Evolutionary conservation across 2,329 filamentous ascomycete species (phyloP).

Genomic region (Ascomycota sp.): DNA sequence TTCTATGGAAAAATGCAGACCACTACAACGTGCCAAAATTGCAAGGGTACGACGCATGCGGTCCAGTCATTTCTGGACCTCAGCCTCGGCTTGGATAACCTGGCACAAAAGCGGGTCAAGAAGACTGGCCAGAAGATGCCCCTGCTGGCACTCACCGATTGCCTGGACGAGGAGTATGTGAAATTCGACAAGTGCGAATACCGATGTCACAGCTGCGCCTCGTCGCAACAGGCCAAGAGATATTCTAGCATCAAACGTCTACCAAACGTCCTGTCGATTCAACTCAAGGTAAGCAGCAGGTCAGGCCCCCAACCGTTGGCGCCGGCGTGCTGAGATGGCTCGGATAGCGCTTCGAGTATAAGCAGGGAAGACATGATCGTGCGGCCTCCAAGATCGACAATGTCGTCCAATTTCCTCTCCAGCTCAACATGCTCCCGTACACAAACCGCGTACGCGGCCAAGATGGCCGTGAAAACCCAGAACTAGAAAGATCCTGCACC

Average conservation of each 20-base stretch:
- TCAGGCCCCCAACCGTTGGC: no score
- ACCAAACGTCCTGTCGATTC: slow-evolving; percentile 75
- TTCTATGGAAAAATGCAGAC: slow-evolving; percentile 85
- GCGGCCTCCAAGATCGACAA: slow-evolving; percentile 73
- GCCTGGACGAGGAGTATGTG: slow-evolving; percentile 69
- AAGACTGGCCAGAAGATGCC: slow-evolving; percentile 25
- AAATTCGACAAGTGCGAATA: slow-evolving; percentile 76
- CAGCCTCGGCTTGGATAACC: slow-evolving; percentile 60
- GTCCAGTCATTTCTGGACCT: slow-evolving; percentile 82
- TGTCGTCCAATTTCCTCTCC: slow-evolving; percentile 62
- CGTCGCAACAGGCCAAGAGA: slow-evolving; percentile 57
- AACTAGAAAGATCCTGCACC: slow-evolving; percentile 41
- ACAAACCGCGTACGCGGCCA: slow-evolving; percentile 40
- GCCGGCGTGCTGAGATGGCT: neutral
- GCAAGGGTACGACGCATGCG: slow-evolving; percentile 58
- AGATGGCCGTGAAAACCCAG: slow-evolving; percentile 29
- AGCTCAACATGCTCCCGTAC: slow-evolving; percentile 78
- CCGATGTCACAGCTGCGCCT: slow-evolving; percentile 59
- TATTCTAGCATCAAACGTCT: slow-evolving; percentile 66
- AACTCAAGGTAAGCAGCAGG: slow-evolving; percentile 47
- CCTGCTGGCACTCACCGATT: slow-evolving; percentile 37
- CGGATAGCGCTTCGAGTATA: slow-evolving; percentile 47
- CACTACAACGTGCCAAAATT: slow-evolving; percentile 76
- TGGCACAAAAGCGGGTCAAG: slow-evolving; percentile 41
- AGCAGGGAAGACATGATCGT: slow-evolving; percentile 37